Evolutionary conservation across 2,329 filamentous ascomycete genomes (phyloP).

Genomic region (Aureobasidium vineae): DNA sequence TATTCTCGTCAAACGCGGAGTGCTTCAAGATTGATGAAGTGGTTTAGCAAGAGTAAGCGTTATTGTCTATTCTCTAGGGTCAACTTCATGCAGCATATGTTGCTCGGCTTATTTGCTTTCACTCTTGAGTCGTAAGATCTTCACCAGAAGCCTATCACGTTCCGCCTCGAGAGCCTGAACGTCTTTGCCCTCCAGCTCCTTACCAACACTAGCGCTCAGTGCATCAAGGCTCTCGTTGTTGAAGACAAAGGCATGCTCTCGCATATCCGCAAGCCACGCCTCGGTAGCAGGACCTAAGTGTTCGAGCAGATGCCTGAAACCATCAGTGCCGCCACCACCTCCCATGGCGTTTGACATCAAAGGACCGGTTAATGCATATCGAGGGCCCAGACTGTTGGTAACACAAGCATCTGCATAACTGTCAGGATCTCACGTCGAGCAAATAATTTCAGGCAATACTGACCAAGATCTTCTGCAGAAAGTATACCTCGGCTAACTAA

Average conservation of each 20-base stretch:
- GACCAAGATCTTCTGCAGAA: conserved; percentile 48
- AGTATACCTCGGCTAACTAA: conserved; percentile 56
- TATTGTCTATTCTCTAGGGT: too few species aligned
- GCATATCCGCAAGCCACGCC: conserved; percentile 20
- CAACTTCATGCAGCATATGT: too few species aligned
- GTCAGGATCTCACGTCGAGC: conserved; percentile 33
- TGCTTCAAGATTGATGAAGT: too few species aligned
- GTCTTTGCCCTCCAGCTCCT: conserved; percentile 17
- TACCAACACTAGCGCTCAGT: conserved; percentile 12
- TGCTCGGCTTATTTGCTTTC: background rate
- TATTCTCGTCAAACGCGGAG: too few species aligned
- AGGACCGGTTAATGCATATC: conserved; percentile 57
- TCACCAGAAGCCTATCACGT: conserved; percentile 4
- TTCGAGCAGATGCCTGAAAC: conserved; percentile 25
- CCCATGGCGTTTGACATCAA: conserved; percentile 39
- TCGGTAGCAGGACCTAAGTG: conserved; percentile 21
- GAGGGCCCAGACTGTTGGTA: conserved; percentile 52
- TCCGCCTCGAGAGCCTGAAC: conserved; percentile 8
- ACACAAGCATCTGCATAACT: conserved; percentile 52
- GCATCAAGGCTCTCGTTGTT: conserved; percentile 9
- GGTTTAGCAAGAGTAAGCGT: too few species aligned
- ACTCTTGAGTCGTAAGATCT: background rate
- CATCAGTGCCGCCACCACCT: conserved; percentile 36
- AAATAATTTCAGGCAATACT: conserved; percentile 35
- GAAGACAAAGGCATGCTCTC: conserved; percentile 4